phyloP scores from a whole-genome alignment of 768 basidiomycete species.

The Leucogyrophana mollusca region DNA sequence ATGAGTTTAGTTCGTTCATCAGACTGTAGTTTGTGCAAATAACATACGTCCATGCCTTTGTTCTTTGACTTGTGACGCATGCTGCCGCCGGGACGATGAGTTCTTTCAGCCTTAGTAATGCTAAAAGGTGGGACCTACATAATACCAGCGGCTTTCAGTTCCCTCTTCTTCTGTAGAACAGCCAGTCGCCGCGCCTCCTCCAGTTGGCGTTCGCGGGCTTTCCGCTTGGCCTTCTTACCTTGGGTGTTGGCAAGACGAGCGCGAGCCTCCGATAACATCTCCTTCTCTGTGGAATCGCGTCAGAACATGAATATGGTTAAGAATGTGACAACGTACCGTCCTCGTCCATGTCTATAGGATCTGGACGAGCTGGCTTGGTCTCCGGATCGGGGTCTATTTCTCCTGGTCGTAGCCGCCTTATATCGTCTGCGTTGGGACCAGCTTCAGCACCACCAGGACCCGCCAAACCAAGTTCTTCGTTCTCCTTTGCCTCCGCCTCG shows the following conservation, averaged over 20 bases:
- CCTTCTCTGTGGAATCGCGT: conserved; percentile 70
- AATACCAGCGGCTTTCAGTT: conserved; percentile 96
- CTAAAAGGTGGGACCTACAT: conserved; percentile 56
- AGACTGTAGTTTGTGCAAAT: conserved; percentile 3
- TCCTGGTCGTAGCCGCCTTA: conserved; percentile 84
- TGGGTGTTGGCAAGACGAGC: conserved; percentile 98
- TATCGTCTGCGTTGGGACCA: conserved; percentile 90
- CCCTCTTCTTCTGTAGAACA: conserved; percentile 95
- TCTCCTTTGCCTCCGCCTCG: conserved; percentile 96
- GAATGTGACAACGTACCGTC: conserved; percentile 59
- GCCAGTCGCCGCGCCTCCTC: conserved; percentile 95
- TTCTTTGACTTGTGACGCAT: conserved; percentile 94
- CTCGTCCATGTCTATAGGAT: conserved; percentile 99
- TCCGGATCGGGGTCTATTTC: conserved; percentile 99
- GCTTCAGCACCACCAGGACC: conserved; percentile 75
- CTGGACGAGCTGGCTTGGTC: conserved; percentile 95
- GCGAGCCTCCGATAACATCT: conserved; percentile 98
- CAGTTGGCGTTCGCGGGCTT: conserved; percentile 94
- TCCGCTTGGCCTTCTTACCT: conserved; percentile 99
- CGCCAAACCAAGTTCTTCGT: conserved; percentile 88
- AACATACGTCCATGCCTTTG: conserved; percentile 93
- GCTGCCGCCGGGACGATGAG: conserved; percentile 35
- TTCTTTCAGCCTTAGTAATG: background rate
- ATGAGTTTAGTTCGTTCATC: conserved; percentile 2
- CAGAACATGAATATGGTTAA: background rate